Percentiles rank a stretch among this genome's conserved stretches.
These are phyloP conservation scores for Jacaranda copaia DNA, from an alignment of 257 asterid species.

Conservation along the genomic window DNA sequence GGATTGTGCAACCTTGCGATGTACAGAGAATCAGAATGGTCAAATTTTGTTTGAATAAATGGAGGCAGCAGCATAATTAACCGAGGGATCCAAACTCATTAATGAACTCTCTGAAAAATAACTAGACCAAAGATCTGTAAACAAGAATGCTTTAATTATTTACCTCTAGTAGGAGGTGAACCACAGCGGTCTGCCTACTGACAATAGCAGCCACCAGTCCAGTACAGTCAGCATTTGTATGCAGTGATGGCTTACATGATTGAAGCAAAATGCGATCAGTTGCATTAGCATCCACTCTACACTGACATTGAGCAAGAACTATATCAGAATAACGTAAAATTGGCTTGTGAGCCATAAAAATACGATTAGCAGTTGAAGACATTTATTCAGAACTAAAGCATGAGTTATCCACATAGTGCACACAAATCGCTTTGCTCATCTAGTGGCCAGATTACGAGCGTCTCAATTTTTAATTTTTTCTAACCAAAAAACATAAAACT, in stretches of 20 bases:
- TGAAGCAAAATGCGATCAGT: slow-evolving; percentile 74
- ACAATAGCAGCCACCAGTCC: slow-evolving; percentile 85
- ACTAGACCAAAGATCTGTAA: not conserved
- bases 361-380: slow-evolving; percentile 2
- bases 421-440: too few species aligned
- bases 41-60: too few species aligned
- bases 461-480: not conserved
- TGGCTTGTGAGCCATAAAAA: not conserved
- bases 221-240: slow-evolving; percentile 70
- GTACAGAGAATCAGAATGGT: slow-evolving; percentile 20
- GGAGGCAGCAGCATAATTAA: not conserved
- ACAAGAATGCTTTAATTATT: slow-evolving; percentile 25
- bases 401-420: slow-evolving; percentile 16
- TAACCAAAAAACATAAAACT: slow-evolving; percentile 1
- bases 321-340: slow-evolving; percentile 34
- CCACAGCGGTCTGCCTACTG: slow-evolving; percentile 73
- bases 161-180: slow-evolving; percentile 71
- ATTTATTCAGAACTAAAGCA: not conserved
- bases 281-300: slow-evolving; percentile 74
- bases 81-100: slow-evolving; percentile 7
- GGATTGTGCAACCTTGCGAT: not conserved
- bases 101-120: not conserved
- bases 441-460: too few species aligned
- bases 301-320: slow-evolving; percentile 52
- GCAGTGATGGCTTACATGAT: slow-evolving; percentile 75